These are phyloP conservation scores for Rhamnella rubrinervis DNA, from an alignment of 331 rosid genomes.

Conservation along the genomic window DNA sequence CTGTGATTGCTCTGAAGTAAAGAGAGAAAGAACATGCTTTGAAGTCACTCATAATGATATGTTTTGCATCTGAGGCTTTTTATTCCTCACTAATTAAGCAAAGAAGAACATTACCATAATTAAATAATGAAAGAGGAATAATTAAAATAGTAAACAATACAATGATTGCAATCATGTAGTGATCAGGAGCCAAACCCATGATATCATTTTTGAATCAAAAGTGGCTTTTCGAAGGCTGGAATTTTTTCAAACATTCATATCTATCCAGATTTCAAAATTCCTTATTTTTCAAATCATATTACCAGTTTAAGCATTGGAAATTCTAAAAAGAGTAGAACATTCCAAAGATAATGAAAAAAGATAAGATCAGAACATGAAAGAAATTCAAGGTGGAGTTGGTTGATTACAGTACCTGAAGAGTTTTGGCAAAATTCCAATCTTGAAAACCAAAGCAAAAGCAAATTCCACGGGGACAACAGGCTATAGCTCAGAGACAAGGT, in stretches of 20 bases:
- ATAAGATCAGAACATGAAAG: too few species aligned
- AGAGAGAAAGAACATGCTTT: slow-evolving; percentile 37
- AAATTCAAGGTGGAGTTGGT: not conserved
- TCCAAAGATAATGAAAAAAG: not conserved
- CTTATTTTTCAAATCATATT: not conserved
- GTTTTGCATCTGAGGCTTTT: slow-evolving; percentile 14
- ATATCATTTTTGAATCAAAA: not conserved
- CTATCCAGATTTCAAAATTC: not conserved
- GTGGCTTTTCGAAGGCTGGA: slow-evolving; percentile 10
- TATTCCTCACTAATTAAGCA: slow-evolving; percentile 33
- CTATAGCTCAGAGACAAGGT: too few species aligned
- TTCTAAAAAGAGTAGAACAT: not conserved
- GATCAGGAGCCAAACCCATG: not conserved
- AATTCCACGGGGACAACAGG: too few species aligned
- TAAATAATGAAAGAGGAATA: not conserved
- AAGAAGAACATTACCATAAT: slow-evolving; percentile 10
- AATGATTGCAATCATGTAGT: not conserved
- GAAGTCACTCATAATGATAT: slow-evolving; percentile 59
- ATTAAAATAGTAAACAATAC: not conserved
- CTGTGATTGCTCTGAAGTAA: slow-evolving; percentile 37
- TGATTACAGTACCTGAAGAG: slow-evolving; percentile 1
- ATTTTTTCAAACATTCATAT: slow-evolving; percentile 12
- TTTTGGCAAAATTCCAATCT: not conserved
- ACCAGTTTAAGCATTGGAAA: not conserved
- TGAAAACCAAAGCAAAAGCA: too few species aligned